A percentile compares a stretch with the other conserved stretches of the same genome.
Conservation (phyloP, 495 filamentous ascomycete species). For the Penicillium nucicola region DNA sequence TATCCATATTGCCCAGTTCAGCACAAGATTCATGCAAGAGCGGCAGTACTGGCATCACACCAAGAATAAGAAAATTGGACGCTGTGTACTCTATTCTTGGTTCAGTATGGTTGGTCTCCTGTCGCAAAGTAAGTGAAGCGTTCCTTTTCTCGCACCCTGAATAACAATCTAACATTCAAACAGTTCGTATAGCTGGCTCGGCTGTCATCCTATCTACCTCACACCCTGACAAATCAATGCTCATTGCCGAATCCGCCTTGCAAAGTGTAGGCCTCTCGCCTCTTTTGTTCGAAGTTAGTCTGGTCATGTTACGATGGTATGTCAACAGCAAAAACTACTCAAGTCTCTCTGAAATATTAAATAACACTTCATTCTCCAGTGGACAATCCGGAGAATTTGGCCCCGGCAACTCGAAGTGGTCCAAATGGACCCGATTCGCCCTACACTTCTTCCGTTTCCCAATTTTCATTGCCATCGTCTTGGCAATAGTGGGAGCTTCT, state of each 20-base stretch:
- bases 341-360: background rate
- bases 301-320: conserved; percentile 32
- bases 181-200: conserved; percentile 31
- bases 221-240: conserved; percentile 14
- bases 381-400: conserved; percentile 30
- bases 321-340: background rate
- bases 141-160: background rate
- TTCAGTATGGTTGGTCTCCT: conserved; percentile 29
- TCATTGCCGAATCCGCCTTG: conserved; percentile 24
- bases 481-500: conserved; percentile 24
- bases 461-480: conserved; percentile 20
- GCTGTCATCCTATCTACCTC: conserved; percentile 24
- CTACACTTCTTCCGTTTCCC: conserved; percentile 28
- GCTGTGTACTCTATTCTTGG: conserved; percentile 30
- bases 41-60: conserved; percentile 32
- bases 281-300: conserved; percentile 34
- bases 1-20: conserved; percentile 21
- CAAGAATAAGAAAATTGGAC: conserved; percentile 16
- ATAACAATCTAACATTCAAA: background rate
- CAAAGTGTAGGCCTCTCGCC: conserved; percentile 34
- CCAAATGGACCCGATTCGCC: conserved; percentile 12
- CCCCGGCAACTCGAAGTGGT: conserved; percentile 28
- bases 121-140: conserved; percentile 21
- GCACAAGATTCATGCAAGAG: conserved; percentile 27
- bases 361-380: conserved; percentile 8